Base-by-base conservation (phyloP, 2,329 filamentous ascomycete species). In the Didymella arachidicola region DNA sequence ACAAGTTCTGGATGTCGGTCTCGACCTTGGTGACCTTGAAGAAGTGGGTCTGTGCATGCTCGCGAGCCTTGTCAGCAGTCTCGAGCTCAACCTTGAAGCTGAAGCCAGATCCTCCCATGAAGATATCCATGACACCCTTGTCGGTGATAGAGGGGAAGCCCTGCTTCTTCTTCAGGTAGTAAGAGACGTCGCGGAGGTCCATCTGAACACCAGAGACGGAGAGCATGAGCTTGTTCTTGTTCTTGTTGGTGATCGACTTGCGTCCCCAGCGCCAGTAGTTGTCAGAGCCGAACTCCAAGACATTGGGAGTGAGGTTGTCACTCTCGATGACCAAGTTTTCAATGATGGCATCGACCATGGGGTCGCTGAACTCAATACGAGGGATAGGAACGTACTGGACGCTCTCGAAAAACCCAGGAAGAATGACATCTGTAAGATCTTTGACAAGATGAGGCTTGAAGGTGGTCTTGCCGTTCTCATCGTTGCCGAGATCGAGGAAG, bases 311-410 rank as follows among this genome's bases (percentile, higher is more conserved):
- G 68, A 99, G 88, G 80, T 99, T 99, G 82, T 98, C 93, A 65
- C 92, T 93, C 81, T 99, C 95, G 51, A 99, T 86, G 44, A 97
- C 90, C 11, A 99, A 82, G 77, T 99, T 99, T 82, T 99, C 95
- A 43, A 99, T 86, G 47, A 98, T 86, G 47, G 89, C 89, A 77
- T 99, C 95, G 50, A 96, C 83, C 83, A 89, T 87, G 2, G 86
- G 84, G 69, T 98, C 95, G 1, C 87, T 89, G 73, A 93, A 95
- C 81, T 99, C 95, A 60, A 99, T 97, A 55, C 95, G 90, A 22
- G 95, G 95, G 48, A 99, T 87, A 4, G 95, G 93, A 14, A 99
- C 86, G 77, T 99, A 99, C 61, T 92, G 89, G 56, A 95, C 83
- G 66, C 89, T 91, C 81, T 96, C 91, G 65, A 99, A 89, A 53